phyloP scores from a whole-genome alignment of 805 yeast genomes.

The Cyberlindnera japonica region DNA sequence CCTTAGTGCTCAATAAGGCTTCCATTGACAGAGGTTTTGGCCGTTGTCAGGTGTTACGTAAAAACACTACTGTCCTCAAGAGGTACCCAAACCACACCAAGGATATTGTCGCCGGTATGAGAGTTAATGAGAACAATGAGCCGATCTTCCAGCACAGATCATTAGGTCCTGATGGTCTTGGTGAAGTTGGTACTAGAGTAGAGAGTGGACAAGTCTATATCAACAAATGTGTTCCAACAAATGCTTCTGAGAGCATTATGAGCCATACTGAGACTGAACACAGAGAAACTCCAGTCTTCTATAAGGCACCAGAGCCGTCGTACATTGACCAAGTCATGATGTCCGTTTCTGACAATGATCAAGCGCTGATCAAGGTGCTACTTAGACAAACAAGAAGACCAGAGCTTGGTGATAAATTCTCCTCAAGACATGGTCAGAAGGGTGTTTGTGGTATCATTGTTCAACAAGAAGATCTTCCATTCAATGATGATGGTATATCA shows the following conservation, averaged over 20 bases:
- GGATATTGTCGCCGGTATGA: conserved; percentile 88
- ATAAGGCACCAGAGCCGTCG: conserved; percentile 93
- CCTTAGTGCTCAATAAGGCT: conserved; percentile 88
- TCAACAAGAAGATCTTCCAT: conserved; percentile 95
- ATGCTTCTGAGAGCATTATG: conserved; percentile 59
- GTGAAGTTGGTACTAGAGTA: conserved; percentile 89
- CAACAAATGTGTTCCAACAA: conserved; percentile 88
- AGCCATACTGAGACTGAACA: conserved; percentile 46
- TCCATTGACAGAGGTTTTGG: conserved; percentile 97
- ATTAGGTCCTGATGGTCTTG: conserved; percentile 92
- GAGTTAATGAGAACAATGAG: conserved; percentile 74
- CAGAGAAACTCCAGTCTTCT: conserved; percentile 86
- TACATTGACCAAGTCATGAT: conserved; percentile 97
- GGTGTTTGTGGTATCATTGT: conserved; percentile 99
- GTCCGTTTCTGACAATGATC: conserved; percentile 93
- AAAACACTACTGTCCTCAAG: conserved; percentile 84
- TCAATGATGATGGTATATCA: conserved; percentile 83
- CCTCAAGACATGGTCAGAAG: conserved; percentile 97
- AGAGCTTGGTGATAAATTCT: conserved; percentile 94
- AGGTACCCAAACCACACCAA: conserved; percentile 91
- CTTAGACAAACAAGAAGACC: conserved; percentile 96
- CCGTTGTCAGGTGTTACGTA: conserved; percentile 91
- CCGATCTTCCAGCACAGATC: conserved; percentile 86
- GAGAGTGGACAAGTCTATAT: conserved; percentile 92
- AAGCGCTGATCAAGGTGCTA: conserved; percentile 87